phyloP scores from a whole-genome alignment of 495 filamentous ascomycete genomes.

The Entonaema liquescens region DNA sequence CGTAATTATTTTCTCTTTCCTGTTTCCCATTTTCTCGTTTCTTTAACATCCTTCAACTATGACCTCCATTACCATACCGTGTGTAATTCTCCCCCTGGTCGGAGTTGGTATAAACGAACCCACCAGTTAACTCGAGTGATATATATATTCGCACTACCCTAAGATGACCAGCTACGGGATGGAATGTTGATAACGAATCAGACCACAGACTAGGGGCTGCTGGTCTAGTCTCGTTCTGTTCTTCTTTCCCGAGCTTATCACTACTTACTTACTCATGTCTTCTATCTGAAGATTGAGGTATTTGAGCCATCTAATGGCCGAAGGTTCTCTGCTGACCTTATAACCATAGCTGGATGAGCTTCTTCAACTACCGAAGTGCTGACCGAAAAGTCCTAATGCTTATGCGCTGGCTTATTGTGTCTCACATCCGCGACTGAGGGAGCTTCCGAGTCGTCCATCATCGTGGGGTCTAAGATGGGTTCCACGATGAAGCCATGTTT shows the following conservation, averaged over 20 bases:
- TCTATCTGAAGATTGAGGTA: slow-evolving; percentile 9
- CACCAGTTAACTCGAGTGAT: slow-evolving; percentile 4
- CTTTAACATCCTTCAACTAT: slow-evolving; percentile 10
- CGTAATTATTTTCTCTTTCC: neutral
- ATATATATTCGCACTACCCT: neutral
- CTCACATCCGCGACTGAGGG: slow-evolving; percentile 13
- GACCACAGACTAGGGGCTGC: neutral
- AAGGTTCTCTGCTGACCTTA: slow-evolving; percentile 14
- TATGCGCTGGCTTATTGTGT: slow-evolving; percentile 15
- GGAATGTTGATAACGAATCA: slow-evolving; percentile 21
- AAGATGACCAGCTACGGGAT: slow-evolving; percentile 3
- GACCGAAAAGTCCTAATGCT: slow-evolving; percentile 10
- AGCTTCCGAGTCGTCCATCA: slow-evolving; percentile 17
- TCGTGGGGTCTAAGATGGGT: slow-evolving; percentile 16
- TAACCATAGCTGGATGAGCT: slow-evolving; percentile 1
- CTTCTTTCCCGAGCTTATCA: slow-evolving; percentile 26
- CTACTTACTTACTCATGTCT: slow-evolving; percentile 21
- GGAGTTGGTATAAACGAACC: neutral
- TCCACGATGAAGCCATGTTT: slow-evolving; percentile 1
- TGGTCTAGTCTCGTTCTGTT: neutral
- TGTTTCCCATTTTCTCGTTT: neutral
- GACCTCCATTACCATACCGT: neutral
- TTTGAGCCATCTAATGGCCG: slow-evolving; percentile 2
- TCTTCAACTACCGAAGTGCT: slow-evolving; percentile 25
- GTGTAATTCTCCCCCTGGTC: neutral